Base-by-base conservation (phyloP, 2,329 filamentous ascomycete genomes). In the Colletotrichum sidae region DNA sequence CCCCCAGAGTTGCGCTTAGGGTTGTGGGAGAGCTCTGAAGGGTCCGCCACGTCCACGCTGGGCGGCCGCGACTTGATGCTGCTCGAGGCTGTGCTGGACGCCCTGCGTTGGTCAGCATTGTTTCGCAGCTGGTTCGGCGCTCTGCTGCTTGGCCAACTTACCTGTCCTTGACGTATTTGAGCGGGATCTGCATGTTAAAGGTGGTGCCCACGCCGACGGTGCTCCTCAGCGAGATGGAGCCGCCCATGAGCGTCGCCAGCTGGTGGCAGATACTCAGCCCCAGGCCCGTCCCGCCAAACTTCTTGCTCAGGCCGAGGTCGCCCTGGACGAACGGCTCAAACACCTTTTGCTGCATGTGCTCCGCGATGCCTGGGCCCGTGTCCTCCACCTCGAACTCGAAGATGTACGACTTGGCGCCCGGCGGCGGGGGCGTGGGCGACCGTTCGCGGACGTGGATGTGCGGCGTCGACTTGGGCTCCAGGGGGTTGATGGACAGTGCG, bases 301-400 rank as follows among this genome's bases (percentile, higher is more conserved):
- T 96, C 76, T 93, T 96, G 80, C 92, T 96, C 13, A 97, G 80
- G 1, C 93, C 92, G 2, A 96, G 80, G 73, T 97, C 94, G n/a
- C 92, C 94, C 77, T 97, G 94, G 0, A 97, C 92, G 73, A 97
- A 97, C 0, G 94, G 94, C 75, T 97, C 94, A 74, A 97, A 97
- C 9, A 97, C 93, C 70, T 90, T 90, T 61, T 92, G 83, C 70
- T 94, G 93, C 76, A 96, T 87, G 68, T 90, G 81, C 7, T 89
- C 86, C 0, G 93, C 88, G 60, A 97, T 97, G 35, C 94, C 94
- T 0, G 93, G 94, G 0, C 94, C 94, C 0, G 90, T 95, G 70
- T 97, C 94, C 73, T 93, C 86, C 1, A 97, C 93, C 74, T 96
- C 92, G 67, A 97, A 97, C 72, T 96, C 92, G 70, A 97, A 97